Conservation (phyloP, 495 filamentous ascomycete species). For the Clavariopsis aquatica region DNA sequence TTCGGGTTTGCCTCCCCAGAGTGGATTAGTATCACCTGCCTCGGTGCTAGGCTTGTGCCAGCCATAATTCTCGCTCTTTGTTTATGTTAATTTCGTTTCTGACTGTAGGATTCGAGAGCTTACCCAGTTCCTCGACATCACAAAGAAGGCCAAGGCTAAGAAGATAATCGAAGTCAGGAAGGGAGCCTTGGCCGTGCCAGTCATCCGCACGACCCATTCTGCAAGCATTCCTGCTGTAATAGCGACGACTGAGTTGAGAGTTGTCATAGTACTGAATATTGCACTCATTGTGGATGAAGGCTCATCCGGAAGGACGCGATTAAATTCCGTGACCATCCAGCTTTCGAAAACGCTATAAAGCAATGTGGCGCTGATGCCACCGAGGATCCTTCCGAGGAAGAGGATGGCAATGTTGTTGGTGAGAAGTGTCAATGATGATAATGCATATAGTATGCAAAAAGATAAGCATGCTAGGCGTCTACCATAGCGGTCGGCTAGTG, state of each 20-base stretch:
- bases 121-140: constrained; percentile 49
- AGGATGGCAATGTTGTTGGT: constrained; percentile 46
- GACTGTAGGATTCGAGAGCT: constrained; percentile 33
- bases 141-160: constrained; percentile 42
- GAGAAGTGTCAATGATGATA: constrained; percentile 54
- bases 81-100: neutral
- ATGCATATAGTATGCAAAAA: constrained; percentile 54
- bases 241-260: constrained; percentile 55
- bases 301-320: constrained; percentile 41
- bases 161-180: constrained; percentile 50
- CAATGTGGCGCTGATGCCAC: constrained; percentile 57
- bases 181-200: constrained; percentile 54
- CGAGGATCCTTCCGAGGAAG: constrained; percentile 53
- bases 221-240: constrained; percentile 51
- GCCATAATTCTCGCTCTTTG: constrained; percentile 52
- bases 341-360: constrained; percentile 59
- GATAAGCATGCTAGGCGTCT: constrained; percentile 51
- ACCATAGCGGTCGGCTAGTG: constrained; percentile 54
- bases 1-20: neutral
- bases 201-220: constrained; percentile 45
- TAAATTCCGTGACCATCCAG: constrained; percentile 59
- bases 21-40: neutral
- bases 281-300: constrained; percentile 41
- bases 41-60: constrained; percentile 14
- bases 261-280: constrained; percentile 55